Conservation (phyloP, 2,329 filamentous ascomycete species). For the Sporothrix inflata region DNA sequence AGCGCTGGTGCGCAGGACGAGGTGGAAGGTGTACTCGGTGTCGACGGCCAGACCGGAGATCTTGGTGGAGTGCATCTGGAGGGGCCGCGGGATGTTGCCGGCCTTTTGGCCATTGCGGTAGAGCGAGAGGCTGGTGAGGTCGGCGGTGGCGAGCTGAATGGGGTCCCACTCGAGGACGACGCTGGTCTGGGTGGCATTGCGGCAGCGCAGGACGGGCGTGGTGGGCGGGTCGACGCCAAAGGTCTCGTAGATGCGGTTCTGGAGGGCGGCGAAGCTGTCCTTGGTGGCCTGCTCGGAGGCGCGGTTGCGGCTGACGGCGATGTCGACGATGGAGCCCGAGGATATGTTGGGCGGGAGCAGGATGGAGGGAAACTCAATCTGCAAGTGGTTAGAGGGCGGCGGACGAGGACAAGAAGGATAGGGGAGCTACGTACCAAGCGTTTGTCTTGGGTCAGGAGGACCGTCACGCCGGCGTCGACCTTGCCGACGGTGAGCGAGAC, state of each 20-base stretch:
- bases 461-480: constrained; percentile 97
- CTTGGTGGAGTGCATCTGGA: constrained; percentile 92
- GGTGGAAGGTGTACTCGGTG: constrained; percentile 92
- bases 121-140: constrained; percentile 83
- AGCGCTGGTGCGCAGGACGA: constrained; percentile 87
- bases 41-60: constrained; percentile 96
- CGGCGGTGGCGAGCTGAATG: constrained; percentile 87
- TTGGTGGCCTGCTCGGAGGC: constrained; percentile 75
- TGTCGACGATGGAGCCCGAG: constrained; percentile 96
- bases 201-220: constrained; percentile 80
- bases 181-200: constrained; percentile 98
- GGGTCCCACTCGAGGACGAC: constrained; percentile 98
- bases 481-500: constrained; percentile 98
- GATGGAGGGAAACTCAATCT: constrained; percentile 99
- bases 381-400: constrained; percentile 33
- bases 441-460: constrained; percentile 95
- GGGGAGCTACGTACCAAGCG: constrained; percentile 72
- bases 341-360: constrained; percentile 93
- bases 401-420: neutral
- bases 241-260: constrained; percentile 81
- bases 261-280: constrained; percentile 78
- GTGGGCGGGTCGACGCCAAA: constrained; percentile 82
- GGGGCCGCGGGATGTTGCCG: constrained; percentile 85
- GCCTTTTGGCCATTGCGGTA: constrained; percentile 98
- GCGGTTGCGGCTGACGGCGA: constrained; percentile 87